A percentile compares a stretch with the other conserved stretches of the same genome.
phyloP scores from a whole-genome alignment of 2,329 filamentous ascomycete genomes.

The Ophiostoma piceae region DNA sequence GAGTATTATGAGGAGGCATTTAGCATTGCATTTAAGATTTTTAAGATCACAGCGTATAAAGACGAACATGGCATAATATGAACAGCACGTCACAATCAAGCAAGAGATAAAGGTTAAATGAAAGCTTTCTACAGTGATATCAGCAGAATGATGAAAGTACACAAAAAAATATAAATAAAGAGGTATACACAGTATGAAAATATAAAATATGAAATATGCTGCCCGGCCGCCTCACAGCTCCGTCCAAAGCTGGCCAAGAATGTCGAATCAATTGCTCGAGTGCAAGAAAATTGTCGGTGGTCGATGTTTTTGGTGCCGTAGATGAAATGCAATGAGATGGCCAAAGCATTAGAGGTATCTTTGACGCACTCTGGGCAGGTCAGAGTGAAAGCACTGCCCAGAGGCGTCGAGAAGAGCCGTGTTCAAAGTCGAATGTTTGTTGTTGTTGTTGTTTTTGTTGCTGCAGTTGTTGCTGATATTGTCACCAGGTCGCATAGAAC shows the following conservation, averaged over 20 bases:
- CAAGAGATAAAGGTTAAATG: slow-evolving; percentile 14
- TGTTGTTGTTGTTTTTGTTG: slow-evolving; percentile 1
- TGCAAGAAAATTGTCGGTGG: neutral
- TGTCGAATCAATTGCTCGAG: neutral
- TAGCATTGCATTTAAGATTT: neutral
- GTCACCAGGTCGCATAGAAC: neutral
- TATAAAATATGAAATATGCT: slow-evolving; percentile 4
- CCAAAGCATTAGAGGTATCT: slow-evolving; percentile 13
- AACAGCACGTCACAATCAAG: neutral
- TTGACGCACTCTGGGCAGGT: neutral
- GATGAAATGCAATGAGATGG: neutral
- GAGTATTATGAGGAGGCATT: neutral
- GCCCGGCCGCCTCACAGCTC: slow-evolving; percentile 19
- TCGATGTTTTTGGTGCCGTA: neutral
- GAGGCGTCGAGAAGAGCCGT: slow-evolving; percentile 5
- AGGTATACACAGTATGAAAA: slow-evolving; percentile 23
- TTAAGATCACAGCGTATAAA: neutral
- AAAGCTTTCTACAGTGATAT: slow-evolving; percentile 28
- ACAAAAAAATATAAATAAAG: slow-evolving; percentile 16
- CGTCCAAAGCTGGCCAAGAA: slow-evolving; percentile 21
- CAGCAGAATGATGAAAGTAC: slow-evolving; percentile 23
- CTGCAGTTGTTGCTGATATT: neutral
- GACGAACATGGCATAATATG: neutral
- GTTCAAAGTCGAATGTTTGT: too few relatives aligned
- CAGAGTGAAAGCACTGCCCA: slow-evolving; percentile 1